Base-by-base conservation (phyloP, 2,329 filamentous ascomycete genomes). In the Exophiala sideris region DNA sequence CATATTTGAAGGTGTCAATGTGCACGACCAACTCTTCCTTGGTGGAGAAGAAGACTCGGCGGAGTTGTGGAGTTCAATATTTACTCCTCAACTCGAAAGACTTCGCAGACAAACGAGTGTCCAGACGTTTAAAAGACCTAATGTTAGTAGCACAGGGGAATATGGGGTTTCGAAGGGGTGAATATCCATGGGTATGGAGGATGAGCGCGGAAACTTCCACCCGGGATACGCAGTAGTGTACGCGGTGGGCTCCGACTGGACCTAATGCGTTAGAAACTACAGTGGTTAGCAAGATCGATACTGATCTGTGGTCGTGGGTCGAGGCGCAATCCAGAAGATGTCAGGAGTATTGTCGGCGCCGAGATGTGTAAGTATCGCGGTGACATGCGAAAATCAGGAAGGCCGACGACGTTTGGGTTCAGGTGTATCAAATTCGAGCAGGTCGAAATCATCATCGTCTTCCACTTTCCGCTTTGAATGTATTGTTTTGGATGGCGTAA, bases 351-450 rank as follows among this genome's bases (percentile, higher is more conserved):
- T 38, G 35, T 38, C 6, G 24, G 4, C 11, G 35, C 10, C 11
- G 6, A 38, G n/a, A 18, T 41, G 21, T 41, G 16, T 21, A 16
- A 21, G 39, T 44, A 44, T 11, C 18, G 8, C 11, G 21, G 41
- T 44, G 18, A 24, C 5, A 32, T 24, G 14, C 11, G 18, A 5
- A 11, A 20, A 29, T 55, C 39, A 58, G 16, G 60, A 62, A 21
- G 60, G 54, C 21, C 60, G 54, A 29, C 47, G 57, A 32, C 62
- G 56, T 45, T 64, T 64, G n/a, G 59, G 48, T 9, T 62, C 56
- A 9, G 62, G 62, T 3, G 59, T 63, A 34, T 60, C 56, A 16
- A 60, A 39, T 24, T 62, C 59, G 5, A 64, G 48, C 11, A 54
- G 48, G 20, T 54, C 34, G 36, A 62, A 32, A 34, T 64, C 62